phyloP scores from a whole-genome alignment of 2,329 filamentous ascomycete species.

The Claviceps digitariae region DNA sequence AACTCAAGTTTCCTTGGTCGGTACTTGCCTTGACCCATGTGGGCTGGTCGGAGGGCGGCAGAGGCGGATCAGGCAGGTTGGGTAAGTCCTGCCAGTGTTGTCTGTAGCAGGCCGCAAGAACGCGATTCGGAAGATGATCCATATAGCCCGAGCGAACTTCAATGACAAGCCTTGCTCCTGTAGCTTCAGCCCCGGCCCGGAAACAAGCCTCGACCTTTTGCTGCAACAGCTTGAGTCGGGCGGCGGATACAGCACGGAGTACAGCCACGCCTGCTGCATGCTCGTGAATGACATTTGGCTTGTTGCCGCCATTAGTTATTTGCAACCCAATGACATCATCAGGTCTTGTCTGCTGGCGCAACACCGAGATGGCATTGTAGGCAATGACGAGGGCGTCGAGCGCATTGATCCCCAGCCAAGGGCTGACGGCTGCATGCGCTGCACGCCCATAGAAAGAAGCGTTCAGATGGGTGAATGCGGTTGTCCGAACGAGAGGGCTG shows the following conservation, averaged over 20 bases:
- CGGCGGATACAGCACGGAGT: slow-evolving; percentile 28
- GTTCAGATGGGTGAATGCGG: slow-evolving; percentile 34
- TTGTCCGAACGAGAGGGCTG: slow-evolving; percentile 34
- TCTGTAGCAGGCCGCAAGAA: slow-evolving; percentile 31
- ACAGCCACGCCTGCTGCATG: slow-evolving; percentile 30
- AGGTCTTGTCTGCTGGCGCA: slow-evolving; percentile 42
- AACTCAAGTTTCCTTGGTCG: slow-evolving; percentile 46
- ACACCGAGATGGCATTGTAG: slow-evolving; percentile 32
- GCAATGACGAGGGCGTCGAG: slow-evolving; percentile 39
- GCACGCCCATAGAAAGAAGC: slow-evolving; percentile 40
- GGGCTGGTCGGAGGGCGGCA: slow-evolving; percentile 20
- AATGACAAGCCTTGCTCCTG: slow-evolving; percentile 33
- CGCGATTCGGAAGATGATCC: slow-evolving; percentile 40
- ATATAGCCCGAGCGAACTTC: slow-evolving; percentile 29
- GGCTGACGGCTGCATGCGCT: slow-evolving; percentile 40
- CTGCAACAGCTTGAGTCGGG: slow-evolving; percentile 24
- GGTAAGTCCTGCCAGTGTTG: slow-evolving; percentile 21
- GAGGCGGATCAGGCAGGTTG: slow-evolving; percentile 22
- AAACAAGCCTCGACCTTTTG: slow-evolving; percentile 28
- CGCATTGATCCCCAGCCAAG: slow-evolving; percentile 45
- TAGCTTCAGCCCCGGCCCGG: slow-evolving; percentile 21
- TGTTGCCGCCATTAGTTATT: slow-evolving; percentile 36
- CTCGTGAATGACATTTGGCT: slow-evolving; percentile 42
- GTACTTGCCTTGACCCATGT: slow-evolving; percentile 30
- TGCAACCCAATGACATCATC: slow-evolving; percentile 35